phyloP scores from a whole-genome alignment of 2,329 filamentous ascomycete genomes.

The Neurospora crassa region DNA sequence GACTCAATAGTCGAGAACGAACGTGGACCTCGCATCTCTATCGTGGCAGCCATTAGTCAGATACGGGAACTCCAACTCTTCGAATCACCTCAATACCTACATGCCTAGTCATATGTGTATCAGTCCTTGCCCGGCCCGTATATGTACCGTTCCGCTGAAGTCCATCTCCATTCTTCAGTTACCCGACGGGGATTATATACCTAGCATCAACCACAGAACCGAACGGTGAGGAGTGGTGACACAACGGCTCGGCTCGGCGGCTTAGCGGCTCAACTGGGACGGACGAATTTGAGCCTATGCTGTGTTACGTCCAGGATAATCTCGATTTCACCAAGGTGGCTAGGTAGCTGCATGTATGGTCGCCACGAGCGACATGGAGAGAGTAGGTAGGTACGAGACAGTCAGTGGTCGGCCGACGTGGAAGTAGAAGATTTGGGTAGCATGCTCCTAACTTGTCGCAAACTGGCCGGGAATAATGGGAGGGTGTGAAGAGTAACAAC shows the following conservation, averaged over 20 bases:
- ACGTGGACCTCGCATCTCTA: background rate
- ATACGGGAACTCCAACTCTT: background rate
- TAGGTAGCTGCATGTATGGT: background rate
- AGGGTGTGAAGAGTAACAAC: background rate
- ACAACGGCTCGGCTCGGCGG: background rate
- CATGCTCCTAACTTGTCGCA: too few relatives aligned
- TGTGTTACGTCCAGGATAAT: background rate
- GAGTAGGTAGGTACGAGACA: background rate
- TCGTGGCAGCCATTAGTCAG: background rate
- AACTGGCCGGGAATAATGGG: background rate
- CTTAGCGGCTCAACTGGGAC: background rate
- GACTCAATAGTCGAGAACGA: background rate
- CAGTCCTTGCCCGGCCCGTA: background rate
- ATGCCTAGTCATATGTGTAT: background rate
- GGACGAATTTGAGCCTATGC: background rate
- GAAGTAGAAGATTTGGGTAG: background rate
- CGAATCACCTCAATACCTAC: background rate
- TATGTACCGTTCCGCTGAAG: background rate
- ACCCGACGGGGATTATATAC: background rate
- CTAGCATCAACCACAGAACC: background rate
- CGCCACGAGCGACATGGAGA: background rate
- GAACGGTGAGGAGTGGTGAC: background rate
- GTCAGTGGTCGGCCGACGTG: background rate
- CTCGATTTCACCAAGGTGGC: background rate
- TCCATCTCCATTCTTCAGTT: background rate